Evolutionary conservation across 768 basidiomycete genomes (phyloP).

Genomic region (Lactarius quietus): DNA sequence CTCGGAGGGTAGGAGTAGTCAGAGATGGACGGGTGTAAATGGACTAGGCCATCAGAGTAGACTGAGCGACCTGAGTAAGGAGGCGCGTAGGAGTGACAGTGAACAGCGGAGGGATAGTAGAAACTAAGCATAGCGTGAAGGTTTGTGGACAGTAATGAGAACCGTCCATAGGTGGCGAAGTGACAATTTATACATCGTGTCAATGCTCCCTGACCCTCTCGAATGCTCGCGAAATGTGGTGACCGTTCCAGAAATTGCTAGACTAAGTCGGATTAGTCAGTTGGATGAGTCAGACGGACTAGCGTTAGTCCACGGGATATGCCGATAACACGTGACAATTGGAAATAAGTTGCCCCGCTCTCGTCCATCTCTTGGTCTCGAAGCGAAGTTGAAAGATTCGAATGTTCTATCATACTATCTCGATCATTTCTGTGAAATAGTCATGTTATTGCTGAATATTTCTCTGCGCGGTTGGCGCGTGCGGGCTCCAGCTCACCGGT

Average conservation of each 20-base stretch:
- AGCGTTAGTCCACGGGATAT: background rate
- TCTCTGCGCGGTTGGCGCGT: too few relatives aligned
- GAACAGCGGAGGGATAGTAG: background rate
- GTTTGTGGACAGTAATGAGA: background rate
- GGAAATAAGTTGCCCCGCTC: too few relatives aligned
- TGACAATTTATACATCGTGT: background rate
- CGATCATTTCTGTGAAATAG: too few relatives aligned
- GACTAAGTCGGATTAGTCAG: background rate
- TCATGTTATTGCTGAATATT: too few relatives aligned
- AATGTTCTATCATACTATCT: too few relatives aligned
- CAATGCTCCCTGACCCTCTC: background rate
- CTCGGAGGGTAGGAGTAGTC: background rate
- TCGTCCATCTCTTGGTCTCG: too few relatives aligned
- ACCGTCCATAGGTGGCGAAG: background rate
- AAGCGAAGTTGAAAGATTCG: too few relatives aligned
- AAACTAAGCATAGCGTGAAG: slow-evolving; percentile 7
- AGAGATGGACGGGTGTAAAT: background rate
- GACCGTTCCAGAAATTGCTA: background rate
- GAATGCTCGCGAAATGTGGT: background rate
- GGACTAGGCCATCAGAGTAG: background rate
- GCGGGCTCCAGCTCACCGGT: too few relatives aligned
- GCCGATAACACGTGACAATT: background rate
- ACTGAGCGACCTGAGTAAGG: background rate
- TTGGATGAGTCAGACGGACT: too few relatives aligned
- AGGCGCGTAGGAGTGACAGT: slow-evolving; percentile 2